Conservation (phyloP, 768 basidiomycete species). For the Agaricus blazei region DNA sequence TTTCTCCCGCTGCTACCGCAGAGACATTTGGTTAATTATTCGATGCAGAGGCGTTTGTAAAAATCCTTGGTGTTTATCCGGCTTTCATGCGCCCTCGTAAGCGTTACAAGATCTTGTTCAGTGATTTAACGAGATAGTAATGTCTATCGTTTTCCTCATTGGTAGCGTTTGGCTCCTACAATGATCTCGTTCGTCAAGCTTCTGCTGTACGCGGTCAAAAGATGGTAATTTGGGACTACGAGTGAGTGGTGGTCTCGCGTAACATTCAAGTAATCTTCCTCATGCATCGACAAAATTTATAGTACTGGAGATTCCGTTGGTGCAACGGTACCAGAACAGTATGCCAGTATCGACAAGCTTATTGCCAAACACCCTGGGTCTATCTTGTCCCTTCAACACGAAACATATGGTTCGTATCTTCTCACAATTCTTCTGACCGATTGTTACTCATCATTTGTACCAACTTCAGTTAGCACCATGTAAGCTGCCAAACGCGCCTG, state of each 20-base stretch:
- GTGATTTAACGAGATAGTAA: background rate
- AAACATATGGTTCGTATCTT: constrained; percentile 23
- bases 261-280: too few relatives aligned
- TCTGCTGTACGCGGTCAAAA: constrained; percentile 21
- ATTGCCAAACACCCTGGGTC: constrained; percentile 25
- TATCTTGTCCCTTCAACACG: constrained; percentile 37
- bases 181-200: constrained; percentile 29
- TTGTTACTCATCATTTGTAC: background rate
- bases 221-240: constrained; percentile 33
- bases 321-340: constrained; percentile 21
- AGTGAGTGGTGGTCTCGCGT: constrained; percentile 17
- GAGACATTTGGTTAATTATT: background rate
- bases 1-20: background rate
- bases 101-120: constrained; percentile 1
- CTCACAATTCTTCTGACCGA: background rate
- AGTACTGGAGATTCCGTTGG: constrained; percentile 34
- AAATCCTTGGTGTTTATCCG: constrained; percentile 31
- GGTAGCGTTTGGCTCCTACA: constrained; percentile 34
- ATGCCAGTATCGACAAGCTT: constrained; percentile 22
- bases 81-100: constrained; percentile 38
- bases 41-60: constrained; percentile 28
- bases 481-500: constrained; percentile 11
- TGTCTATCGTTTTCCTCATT: background rate
- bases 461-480: constrained; percentile 15
- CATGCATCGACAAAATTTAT: too few relatives aligned